These are phyloP conservation scores for Scytalidium lignicola DNA, from an alignment of 2,329 filamentous ascomycete genomes.

Conservation along the genomic window DNA sequence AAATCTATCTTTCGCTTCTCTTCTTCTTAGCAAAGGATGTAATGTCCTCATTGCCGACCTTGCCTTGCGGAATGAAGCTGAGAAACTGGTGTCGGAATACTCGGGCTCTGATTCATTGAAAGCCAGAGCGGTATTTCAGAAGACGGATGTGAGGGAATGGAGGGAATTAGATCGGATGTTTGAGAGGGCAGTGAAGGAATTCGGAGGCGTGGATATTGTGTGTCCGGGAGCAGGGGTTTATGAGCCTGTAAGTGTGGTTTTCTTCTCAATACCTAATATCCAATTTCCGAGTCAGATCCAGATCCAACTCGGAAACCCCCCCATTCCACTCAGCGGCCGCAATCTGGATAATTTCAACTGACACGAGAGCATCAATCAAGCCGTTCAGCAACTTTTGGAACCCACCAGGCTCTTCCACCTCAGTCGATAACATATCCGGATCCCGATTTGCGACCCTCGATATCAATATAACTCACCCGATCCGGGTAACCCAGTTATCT, in stretches of 20 bases:
- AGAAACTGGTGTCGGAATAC: constrained; percentile 23
- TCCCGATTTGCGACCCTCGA: constrained; percentile 40
- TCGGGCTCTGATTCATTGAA: constrained; percentile 6
- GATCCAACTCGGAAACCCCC: too few species aligned
- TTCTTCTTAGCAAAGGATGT: constrained; percentile 36
- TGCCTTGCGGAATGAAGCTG: constrained; percentile 36
- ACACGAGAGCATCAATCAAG: constrained; percentile 5
- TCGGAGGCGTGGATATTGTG: constrained; percentile 32
- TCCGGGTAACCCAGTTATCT: constrained; percentile 44
- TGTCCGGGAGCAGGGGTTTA: constrained; percentile 43
- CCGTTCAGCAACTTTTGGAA: constrained; percentile 45
- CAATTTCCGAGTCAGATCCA: too few species aligned
- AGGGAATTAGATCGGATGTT: constrained; percentile 32
- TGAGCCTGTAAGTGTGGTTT: constrained; percentile 30
- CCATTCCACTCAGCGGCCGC: too few species aligned
- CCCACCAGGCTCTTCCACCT: constrained; percentile 37
- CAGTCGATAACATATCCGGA: constrained; percentile 33
- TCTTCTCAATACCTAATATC: not conserved
- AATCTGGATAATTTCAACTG: too few species aligned
- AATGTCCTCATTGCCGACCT: constrained; percentile 43
- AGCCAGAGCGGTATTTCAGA: constrained; percentile 33
- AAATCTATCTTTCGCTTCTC: constrained; percentile 37
- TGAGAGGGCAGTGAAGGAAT: constrained; percentile 27
- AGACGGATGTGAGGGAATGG: constrained; percentile 42
- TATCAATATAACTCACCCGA: constrained; percentile 47